phyloP scores from a whole-genome alignment of 2,329 filamentous ascomycete species.

The Cordyceps tenuipes region DNA sequence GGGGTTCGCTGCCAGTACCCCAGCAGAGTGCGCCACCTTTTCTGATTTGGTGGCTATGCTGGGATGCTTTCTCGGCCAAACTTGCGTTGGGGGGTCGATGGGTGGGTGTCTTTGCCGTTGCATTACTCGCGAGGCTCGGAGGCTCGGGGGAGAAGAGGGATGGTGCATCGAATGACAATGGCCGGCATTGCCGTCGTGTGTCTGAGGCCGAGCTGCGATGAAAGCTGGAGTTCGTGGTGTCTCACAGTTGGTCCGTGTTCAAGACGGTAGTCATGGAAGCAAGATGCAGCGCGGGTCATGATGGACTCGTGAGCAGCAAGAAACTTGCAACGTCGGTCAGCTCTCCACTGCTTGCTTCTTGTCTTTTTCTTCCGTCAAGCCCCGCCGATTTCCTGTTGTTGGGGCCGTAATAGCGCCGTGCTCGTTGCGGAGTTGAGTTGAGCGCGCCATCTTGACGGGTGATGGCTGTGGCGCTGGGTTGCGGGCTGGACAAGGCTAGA shows the following conservation, averaged over 20 bases:
- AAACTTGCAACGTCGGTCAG: not conserved
- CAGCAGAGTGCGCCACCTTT: not conserved
- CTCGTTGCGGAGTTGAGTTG: not conserved
- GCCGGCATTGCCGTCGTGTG: no score
- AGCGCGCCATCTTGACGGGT: not conserved
- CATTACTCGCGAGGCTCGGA: constrained; percentile 3
- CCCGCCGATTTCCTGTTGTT: constrained; percentile 8
- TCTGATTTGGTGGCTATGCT: not conserved
- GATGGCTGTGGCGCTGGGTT: not conserved
- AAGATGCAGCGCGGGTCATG: no score
- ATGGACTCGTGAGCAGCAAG: not conserved
- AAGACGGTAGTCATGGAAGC: no score
- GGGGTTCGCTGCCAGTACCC: not conserved
- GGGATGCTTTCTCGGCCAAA: not conserved
- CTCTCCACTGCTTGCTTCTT: constrained; percentile 6
- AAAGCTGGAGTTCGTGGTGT: no score
- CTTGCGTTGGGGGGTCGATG: not conserved
- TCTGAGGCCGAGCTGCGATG: no score
- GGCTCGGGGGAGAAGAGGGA: not conserved
- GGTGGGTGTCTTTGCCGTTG: not conserved
- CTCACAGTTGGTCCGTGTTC: no score
- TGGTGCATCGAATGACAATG: not conserved
- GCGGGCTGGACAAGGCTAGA: not conserved
- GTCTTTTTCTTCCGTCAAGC: not conserved
- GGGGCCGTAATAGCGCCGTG: constrained; percentile 10